These are phyloP conservation scores for Areca catechu DNA, from an alignment of 176 grass and related monocot species.

Conservation along the genomic window DNA sequence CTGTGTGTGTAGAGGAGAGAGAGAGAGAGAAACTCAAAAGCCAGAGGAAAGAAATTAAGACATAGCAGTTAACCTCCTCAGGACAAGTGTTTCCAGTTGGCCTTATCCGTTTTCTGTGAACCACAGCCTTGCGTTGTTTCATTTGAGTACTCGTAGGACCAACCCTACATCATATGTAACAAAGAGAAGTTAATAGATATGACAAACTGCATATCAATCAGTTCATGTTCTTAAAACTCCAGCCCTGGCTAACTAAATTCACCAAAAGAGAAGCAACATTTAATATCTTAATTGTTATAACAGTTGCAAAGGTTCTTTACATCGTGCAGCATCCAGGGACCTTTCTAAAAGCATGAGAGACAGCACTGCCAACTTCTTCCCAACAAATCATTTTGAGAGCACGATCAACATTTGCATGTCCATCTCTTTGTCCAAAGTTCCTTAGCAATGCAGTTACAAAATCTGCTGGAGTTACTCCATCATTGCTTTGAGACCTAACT, in stretches of 20 bases:
- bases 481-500: conserved; percentile 15
- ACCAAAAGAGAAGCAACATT: no score
- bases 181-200: no score
- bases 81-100: conserved; percentile 64
- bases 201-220: no score
- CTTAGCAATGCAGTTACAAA: conserved; percentile 25
- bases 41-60: no score
- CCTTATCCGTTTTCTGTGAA: conserved; percentile 37
- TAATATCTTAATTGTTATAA: not conserved
- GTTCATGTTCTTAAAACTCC: no score
- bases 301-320: conserved; percentile 30
- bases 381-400: conserved; percentile 27
- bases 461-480: conserved; percentile 31
- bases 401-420: conserved; percentile 22
- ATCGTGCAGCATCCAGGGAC: conserved; percentile 68
- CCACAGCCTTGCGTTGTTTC: conserved; percentile 45
- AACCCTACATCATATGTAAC: conserved; percentile 29
- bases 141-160: conserved; percentile 81
- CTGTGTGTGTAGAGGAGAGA: no score
- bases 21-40: no score
- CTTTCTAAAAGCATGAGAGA: conserved; percentile 54
- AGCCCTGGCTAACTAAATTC: no score
- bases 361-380: conserved; percentile 43
- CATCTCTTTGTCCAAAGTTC: conserved; percentile 13
- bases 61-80: conserved; percentile 42